These are phyloP conservation scores for Monotropa hypopitys DNA, from an alignment of 179 eudicot species.

Conservation along the genomic window DNA sequence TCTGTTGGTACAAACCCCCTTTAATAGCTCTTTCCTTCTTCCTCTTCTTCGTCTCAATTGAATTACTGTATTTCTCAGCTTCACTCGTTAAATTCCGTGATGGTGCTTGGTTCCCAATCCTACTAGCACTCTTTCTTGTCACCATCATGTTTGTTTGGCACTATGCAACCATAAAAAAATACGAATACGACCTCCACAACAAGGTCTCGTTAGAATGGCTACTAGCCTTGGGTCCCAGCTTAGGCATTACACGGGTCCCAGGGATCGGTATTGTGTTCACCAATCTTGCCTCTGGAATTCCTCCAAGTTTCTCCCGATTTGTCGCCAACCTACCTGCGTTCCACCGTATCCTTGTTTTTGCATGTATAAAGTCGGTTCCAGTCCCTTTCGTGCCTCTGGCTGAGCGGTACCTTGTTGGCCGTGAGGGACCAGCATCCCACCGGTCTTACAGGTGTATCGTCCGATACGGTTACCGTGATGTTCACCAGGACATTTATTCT, in stretches of 20 bases:
- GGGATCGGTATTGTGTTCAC: slow-evolving; percentile 84
- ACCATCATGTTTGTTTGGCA: slow-evolving; percentile 89
- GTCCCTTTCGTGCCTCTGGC: slow-evolving; percentile 75
- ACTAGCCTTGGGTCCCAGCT: slow-evolving; percentile 64
- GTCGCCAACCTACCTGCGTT: slow-evolving; percentile 91
- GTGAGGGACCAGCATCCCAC: slow-evolving; percentile 70
- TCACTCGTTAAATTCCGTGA: slow-evolving; percentile 70
- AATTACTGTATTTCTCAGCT: slow-evolving; percentile 86
- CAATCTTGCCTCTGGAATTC: slow-evolving; percentile 79
- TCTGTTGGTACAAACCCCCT: slow-evolving; percentile 88
- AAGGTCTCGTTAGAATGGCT: slow-evolving; percentile 92
- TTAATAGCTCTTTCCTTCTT: slow-evolving; percentile 60
- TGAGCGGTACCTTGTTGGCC: slow-evolving; percentile 72
- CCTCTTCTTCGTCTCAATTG: slow-evolving; percentile 77
- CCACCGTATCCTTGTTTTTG: slow-evolving; percentile 66
- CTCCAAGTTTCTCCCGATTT: slow-evolving; percentile 83
- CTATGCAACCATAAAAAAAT: slow-evolving; percentile 70
- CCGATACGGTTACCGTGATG: slow-evolving; percentile 87
- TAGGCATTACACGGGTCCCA: slow-evolving; percentile 81
- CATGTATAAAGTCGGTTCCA: slow-evolving; percentile 78
- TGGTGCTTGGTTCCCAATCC: slow-evolving; percentile 94
- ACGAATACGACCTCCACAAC: slow-evolving; percentile 85
- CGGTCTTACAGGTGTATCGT: slow-evolving; percentile 83
- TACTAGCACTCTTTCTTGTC: slow-evolving; percentile 69
- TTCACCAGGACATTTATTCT: slow-evolving; percentile 83